These are phyloP conservation scores for Cercis canadensis DNA, from an alignment of 306 rosid genomes.

Conservation along the genomic window DNA sequence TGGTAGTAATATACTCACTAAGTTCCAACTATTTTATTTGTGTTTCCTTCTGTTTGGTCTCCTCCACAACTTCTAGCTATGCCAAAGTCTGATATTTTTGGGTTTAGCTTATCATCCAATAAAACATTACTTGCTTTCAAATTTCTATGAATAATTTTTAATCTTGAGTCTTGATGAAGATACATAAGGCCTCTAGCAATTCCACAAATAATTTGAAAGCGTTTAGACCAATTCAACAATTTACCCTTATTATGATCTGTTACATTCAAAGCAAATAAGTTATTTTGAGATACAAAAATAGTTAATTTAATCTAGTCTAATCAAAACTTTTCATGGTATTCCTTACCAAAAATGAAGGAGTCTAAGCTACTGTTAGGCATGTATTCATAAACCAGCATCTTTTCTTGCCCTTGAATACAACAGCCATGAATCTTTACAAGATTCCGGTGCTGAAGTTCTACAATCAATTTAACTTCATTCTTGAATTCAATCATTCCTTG, in stretches of 20 bases:
- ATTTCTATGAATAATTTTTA: conserved; percentile 48
- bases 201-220: conserved; percentile 44
- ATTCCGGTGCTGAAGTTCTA: conserved; percentile 67
- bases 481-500: conserved; percentile 54
- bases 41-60: conserved; percentile 48
- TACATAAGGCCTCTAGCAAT: conserved; percentile 50
- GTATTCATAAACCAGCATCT: conserved; percentile 50
- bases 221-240: conserved; percentile 40
- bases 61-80: conserved; percentile 43
- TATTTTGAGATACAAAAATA: neutral
- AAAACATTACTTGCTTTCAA: conserved; percentile 47
- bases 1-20: conserved; percentile 30
- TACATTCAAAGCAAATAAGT: neutral
- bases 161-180: conserved; percentile 47
- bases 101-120: conserved; percentile 43
- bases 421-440: conserved; percentile 65
- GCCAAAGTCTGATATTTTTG: conserved; percentile 53
- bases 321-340: neutral
- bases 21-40: conserved; percentile 48
- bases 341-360: conserved; percentile 56
- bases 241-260: conserved; percentile 23
- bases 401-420: conserved; percentile 56
- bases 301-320: conserved; percentile 1
- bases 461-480: conserved; percentile 59
- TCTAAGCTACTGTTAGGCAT: conserved; percentile 55